A percentile compares a stretch with the other conserved stretches of the same genome.
Evolutionary conservation across 257 asterid species (phyloP).

Genomic region (Rehmannia glutinosa): DNA sequence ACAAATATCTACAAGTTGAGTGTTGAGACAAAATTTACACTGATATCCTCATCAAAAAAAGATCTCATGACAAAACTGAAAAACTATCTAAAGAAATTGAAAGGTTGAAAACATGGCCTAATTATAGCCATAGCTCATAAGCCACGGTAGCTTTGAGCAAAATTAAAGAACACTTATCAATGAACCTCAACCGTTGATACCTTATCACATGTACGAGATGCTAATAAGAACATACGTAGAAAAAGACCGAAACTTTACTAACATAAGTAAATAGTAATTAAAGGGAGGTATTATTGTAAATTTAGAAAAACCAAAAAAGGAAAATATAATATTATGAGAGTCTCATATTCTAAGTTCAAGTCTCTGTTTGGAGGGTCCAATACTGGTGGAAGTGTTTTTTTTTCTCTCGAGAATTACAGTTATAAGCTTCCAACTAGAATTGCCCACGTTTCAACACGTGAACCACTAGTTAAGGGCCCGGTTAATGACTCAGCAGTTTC

Average conservation of each 20-base stretch:
- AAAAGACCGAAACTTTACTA: not conserved
- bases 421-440: too few relatives aligned
- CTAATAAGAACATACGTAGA: not conserved
- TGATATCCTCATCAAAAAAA: not conserved
- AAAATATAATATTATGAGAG: too few relatives aligned
- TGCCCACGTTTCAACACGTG: too few relatives aligned
- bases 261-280: not conserved
- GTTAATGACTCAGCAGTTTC: too few relatives aligned
- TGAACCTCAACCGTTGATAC: conserved; percentile 18
- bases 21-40: not conserved
- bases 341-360: too few relatives aligned
- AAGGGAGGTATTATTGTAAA: too few relatives aligned
- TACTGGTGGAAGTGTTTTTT: too few relatives aligned
- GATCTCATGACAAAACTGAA: not conserved
- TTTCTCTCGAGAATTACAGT: too few relatives aligned
- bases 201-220: conserved; percentile 15
- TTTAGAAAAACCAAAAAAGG: too few relatives aligned
- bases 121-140: conserved; percentile 37
- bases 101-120: not conserved
- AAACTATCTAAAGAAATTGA: not conserved
- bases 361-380: too few relatives aligned
- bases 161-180: conserved; percentile 28
- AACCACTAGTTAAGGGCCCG: too few relatives aligned
- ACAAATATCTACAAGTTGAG: not conserved
- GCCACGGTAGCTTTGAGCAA: not conserved